phyloP scores from a whole-genome alignment of 345 rosid genomes.

The Pistacia atlantica region DNA sequence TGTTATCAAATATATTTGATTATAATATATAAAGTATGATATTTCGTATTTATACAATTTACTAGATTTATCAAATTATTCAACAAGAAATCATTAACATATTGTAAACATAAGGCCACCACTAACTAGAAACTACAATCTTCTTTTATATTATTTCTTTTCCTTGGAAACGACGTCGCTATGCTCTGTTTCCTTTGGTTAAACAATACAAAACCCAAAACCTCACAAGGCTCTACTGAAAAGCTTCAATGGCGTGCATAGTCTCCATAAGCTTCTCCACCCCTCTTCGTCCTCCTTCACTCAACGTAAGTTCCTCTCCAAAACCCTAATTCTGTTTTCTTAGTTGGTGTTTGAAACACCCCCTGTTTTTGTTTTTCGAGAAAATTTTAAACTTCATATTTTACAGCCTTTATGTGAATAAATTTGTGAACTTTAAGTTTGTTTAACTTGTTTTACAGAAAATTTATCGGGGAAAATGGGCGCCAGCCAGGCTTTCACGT shows the following conservation, averaged over 20 bases:
- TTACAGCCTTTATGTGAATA: neutral
- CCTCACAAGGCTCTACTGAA: neutral
- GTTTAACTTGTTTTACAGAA: neutral
- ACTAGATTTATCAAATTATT: no score
- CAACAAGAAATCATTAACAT: no score
- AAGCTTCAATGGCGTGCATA: conserved; percentile 29
- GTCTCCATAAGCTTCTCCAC: conserved; percentile 18
- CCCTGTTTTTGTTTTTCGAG: neutral
- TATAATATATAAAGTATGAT: no score
- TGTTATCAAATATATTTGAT: no score
- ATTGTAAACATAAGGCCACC: no score
- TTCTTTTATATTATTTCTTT: no score
- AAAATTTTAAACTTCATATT: neutral
- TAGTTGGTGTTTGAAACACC: neutral
- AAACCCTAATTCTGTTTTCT: neutral
- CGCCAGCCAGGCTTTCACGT: neutral
- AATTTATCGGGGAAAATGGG: neutral
- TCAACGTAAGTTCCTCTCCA: conserved; percentile 25
- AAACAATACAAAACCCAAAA: neutral
- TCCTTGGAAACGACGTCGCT: conserved; percentile 6
- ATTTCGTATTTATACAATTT: no score
- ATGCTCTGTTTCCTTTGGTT: neutral
- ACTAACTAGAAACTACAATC: no score
- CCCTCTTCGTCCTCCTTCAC: conserved; percentile 16
- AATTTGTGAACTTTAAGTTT: neutral